Percentiles rank a stretch among this genome's conserved stretches.
Evolutionary conservation across 2,329 filamentous ascomycete species (phyloP).

Genomic region (Chrysoporthe puriensis): DNA sequence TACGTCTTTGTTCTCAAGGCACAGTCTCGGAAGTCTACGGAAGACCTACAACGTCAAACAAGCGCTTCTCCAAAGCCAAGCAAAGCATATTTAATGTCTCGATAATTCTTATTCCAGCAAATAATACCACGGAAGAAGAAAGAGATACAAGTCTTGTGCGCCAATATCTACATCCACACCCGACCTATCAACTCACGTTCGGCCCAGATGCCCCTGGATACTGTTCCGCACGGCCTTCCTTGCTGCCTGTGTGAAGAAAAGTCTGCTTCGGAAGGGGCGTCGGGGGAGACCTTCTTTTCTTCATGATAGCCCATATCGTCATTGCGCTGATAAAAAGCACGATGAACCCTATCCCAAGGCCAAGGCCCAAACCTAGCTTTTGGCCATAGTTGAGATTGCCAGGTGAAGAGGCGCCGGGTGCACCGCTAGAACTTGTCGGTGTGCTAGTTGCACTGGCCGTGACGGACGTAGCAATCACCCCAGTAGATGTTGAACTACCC

Average conservation of each 20-base stretch:
- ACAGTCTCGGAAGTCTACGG: too few species aligned
- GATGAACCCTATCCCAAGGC: neutral
- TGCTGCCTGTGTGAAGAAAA: neutral
- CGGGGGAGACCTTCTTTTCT: neutral
- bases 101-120: neutral
- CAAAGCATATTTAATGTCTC: neutral
- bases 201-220: neutral
- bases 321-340: neutral
- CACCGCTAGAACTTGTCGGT: neutral
- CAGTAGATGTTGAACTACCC: neutral
- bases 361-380: constrained; percentile 1
- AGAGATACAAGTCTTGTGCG: neutral
- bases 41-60: too few species aligned
- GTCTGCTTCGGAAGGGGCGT: neutral
- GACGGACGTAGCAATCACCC: neutral
- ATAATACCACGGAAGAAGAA: neutral
- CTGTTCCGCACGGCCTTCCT: neutral
- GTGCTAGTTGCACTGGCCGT: neutral
- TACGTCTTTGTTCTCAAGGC: too few species aligned
- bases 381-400: neutral
- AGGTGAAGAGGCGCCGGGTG: too few species aligned
- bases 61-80: neutral
- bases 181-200: neutral
- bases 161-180: neutral
- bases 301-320: neutral